Base-by-base conservation (phyloP, 129 eudicot genomes). In the Rutidosis leptorrhynchoides region DNA sequence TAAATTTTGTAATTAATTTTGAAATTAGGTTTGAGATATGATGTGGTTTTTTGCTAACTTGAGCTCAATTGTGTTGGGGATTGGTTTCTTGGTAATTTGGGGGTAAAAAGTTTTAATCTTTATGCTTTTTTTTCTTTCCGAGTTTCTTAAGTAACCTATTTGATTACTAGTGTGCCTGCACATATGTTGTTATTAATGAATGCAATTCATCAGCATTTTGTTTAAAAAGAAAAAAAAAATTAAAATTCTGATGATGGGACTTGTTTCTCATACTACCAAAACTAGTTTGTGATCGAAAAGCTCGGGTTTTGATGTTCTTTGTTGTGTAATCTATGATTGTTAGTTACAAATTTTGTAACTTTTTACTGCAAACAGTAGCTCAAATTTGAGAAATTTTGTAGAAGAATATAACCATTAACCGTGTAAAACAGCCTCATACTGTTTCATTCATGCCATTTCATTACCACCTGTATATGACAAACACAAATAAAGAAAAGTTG, bases 61-160 rank as follows among this genome's bases (percentile, higher is more conserved):
- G 22, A 7, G 19, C 64, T 54, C 68, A 75, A 60, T 68, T 68
- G 22, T 57, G 68, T 23, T 6, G 43, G 25, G 16, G 0, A 42
- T 74, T 57, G 67, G 65, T 74, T 48, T 26, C 24, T 26, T 54
- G 61, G 22, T 35, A 75, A 68, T 68, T 75, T 75, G 49, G 70
- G 74, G 65, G 28, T 61, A 16, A 46, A 63, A n/a, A 9, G 6
- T 66, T 42, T 30, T 40, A 9, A 16, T 45, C 12, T 14, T 3
- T 46, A 2, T 57, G 35, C 0, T 30, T 29, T 60, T 60, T 65
- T 65, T 43, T 25, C 29, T 65, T 65, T 43, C 19, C 29, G 23
- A 59, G 43, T 17, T 42, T 29, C 27, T 57, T 28, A 22, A 46
- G 37, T 65, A 40, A 30, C 65, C 35, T 73, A 20, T n/a, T 57